Base-by-base conservation (phyloP, 257 asterid species). In the Salvia hispanica region DNA sequence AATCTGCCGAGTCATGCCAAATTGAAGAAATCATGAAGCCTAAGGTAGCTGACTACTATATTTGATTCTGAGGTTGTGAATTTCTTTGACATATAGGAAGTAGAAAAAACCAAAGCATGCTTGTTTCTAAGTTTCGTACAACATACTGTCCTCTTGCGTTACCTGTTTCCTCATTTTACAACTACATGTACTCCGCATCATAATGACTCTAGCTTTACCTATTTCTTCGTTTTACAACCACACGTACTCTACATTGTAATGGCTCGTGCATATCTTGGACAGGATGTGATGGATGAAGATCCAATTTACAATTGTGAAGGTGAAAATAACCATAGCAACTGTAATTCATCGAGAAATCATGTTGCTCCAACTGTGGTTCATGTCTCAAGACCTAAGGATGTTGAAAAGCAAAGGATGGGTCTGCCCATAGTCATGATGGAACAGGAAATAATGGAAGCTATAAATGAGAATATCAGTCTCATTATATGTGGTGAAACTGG, bases 401-500 rank as follows among this genome's bases (percentile, higher is more conserved):
- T 88, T 52, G 95, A 90, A 72, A 72, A 81, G 71, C 90, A 83
- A 69, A 83, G 97, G 77, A 83, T 43, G 69, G 82, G 80, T 73
- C 92, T 93, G 72, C 99, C 96, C 4, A 88, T 93, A 74, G 92
- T 93, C 69, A 90, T 88, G 97, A 88, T 84, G 96, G 99, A 93
- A 86, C 95, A 88, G 78, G 99, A 93, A 79, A 87, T 90, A 78
- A 93, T 90, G 96, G 99, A 93, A 84, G 95, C 95, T 55, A 81
- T 93, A 53, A 85, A 84, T 62, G 85, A 83, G 68, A 87, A 85
- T 60, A 65, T 58, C 56, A 77, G 88, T 83, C 86, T 90, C 56
- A 90, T 93, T 66, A 80, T 93, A 77, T 90, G 99, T 75, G 99
- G 99, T 69, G 99, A 87, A 77, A 93, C 96, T 66, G 97, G 97